A percentile compares a stretch with the other conserved stretches of the same genome.
These are phyloP conservation scores for Lepidium didymum DNA, from an alignment of 345 rosid genomes.

Conservation along the genomic window DNA sequence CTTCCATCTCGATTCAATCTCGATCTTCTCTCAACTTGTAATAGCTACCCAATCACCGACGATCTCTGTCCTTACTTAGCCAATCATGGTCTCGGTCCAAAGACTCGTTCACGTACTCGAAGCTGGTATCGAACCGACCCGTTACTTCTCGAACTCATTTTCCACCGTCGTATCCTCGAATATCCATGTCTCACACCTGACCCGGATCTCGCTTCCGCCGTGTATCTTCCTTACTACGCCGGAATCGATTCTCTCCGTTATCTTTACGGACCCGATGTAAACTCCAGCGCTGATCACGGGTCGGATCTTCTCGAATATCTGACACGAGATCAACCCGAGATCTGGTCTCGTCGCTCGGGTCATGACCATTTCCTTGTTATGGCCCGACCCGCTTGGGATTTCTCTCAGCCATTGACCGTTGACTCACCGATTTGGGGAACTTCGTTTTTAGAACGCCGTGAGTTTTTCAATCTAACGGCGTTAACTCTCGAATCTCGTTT, in stretches of 20 bases:
- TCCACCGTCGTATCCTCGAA: conserved; percentile 82
- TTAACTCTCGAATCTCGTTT: conserved; percentile 57
- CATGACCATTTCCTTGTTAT: conserved; percentile 81
- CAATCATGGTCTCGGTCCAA: conserved; percentile 87
- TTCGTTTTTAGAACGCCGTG: conserved; percentile 69
- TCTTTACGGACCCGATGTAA: conserved; percentile 66
- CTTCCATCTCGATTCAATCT: conserved; percentile 77
- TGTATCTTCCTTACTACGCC: conserved; percentile 80
- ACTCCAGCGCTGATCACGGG: conserved; percentile 66
- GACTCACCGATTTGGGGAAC: conserved; percentile 96
- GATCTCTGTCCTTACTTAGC: conserved; percentile 64
- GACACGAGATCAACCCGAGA: conserved; percentile 31
- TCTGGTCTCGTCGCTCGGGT: conserved; percentile 57
- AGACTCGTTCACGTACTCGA: conserved; percentile 70
- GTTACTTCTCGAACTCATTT: conserved; percentile 60
- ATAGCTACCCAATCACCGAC: conserved; percentile 50
- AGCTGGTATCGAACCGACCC: conserved; percentile 90
- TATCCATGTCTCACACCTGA: conserved; percentile 80
- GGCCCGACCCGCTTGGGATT: conserved; percentile 97
- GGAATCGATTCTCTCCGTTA: conserved; percentile 70
- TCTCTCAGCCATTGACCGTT: conserved; percentile 57
- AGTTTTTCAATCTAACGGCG: conserved; percentile 70
- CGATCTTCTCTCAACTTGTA: conserved; percentile 78
- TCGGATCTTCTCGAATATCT: conserved; percentile 52
- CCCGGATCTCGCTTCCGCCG: conserved; percentile 58